These are phyloP conservation scores for Nicotiana undulata DNA, from an alignment of 257 asterid species.

Conservation along the genomic window DNA sequence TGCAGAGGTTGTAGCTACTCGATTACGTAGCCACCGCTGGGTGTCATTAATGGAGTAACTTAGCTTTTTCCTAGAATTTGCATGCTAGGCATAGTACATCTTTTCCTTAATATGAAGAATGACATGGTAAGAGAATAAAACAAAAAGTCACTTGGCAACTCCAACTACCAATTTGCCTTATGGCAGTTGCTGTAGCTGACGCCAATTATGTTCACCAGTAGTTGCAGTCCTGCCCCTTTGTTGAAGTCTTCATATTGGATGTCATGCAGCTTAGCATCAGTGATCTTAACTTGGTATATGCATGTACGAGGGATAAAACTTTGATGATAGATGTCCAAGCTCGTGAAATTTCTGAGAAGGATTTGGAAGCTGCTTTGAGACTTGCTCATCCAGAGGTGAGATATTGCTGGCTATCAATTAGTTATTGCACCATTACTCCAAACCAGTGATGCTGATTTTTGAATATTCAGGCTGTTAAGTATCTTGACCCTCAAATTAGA, in stretches of 20 bases:
- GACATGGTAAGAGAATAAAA: background rate
- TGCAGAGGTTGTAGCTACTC: background rate
- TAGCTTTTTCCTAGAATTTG: background rate
- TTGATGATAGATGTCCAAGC: conserved; percentile 97
- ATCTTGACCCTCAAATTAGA: conserved; percentile 83
- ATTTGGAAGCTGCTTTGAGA: conserved; percentile 82
- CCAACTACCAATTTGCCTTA: background rate
- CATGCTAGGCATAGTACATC: background rate
- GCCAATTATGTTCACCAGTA: background rate
- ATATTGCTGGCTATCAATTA: conserved; percentile 2
- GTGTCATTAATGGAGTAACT: background rate
- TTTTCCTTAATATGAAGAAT: background rate
- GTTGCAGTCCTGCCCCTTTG: background rate
- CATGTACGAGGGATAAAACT: conserved; percentile 95
- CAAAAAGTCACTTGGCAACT: background rate
- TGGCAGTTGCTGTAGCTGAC: background rate
- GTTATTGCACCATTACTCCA: conserved; percentile 6
- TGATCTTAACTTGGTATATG: conserved; percentile 94
- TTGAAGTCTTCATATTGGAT: conserved; percentile 12
- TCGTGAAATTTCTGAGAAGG: conserved; percentile 81
- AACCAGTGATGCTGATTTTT: conserved; percentile 23
- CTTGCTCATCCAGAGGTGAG: conserved; percentile 94
- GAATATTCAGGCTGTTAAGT: conserved; percentile 71
- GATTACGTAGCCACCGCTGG: background rate
- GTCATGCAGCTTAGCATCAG: conserved; percentile 70